Evolutionary conservation across 208 protist genomes (phyloP), one percentile per base, ranked within the genome.

Genomic region (Leishmania martiniquensis): DNA sequence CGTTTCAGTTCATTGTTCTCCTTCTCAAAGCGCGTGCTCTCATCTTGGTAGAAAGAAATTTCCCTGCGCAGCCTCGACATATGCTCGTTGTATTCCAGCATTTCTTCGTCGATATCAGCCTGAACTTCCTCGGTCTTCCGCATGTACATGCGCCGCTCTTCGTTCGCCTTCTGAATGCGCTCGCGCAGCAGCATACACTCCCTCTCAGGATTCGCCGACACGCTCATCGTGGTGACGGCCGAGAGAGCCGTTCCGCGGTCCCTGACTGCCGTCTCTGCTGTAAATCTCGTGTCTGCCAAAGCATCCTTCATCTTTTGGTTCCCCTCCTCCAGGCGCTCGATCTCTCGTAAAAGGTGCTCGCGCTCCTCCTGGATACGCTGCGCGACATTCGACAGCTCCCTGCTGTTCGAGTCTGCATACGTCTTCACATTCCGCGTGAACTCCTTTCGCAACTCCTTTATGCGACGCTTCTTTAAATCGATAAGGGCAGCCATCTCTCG

Each of bases 361-460:
- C 93, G 88, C 80, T 97, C 93, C 4, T 52, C 70, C 78, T 95
- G 87, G 59, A 97, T 95, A 67, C 86, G 86, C 62, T 93, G 82
- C 3, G 86, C 78, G 20, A 93, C 86, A 54, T 72, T 71, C 55
- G 87, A 66, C 32, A 88, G 69, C 74, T 91, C 74, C 13, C 70
- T 80, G 29, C 93, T 87, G 72, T 94, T 91, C 60, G 75, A 84
- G 63, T 90, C 87, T 25, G 73, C 81, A 69, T 91, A 74, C 22
- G 76, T 63, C 42, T 78, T 81, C 39, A 87, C 72, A 66, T 94
- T 92, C 59, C 84, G 82, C 25, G 86, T 79, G 0, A 91, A 81
- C 62, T 97, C 91, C 17, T 83, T 81, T 44, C 85, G 80, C 69
- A 97, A 73, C 60, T 93, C 88, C 75, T 83, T 76, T 22, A 90